Conservation (phyloP, 2,329 filamentous ascomycete genomes). For the Exophiala mesophila region DNA sequence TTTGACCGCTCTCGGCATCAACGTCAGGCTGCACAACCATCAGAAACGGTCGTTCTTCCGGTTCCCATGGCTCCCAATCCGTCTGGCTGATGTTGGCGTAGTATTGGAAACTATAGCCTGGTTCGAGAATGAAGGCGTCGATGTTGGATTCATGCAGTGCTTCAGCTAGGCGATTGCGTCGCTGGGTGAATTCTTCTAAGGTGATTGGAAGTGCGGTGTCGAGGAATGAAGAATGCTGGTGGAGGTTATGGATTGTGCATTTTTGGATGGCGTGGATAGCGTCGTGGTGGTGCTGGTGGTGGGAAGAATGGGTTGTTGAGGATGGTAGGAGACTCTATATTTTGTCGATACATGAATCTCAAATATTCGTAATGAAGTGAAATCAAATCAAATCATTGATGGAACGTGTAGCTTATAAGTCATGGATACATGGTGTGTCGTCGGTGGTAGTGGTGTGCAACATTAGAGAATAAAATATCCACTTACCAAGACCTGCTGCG, state of each 20-base stretch:
- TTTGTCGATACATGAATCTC: no score
- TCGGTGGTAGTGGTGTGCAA: no score
- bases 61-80: conserved; percentile 61
- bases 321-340: no score
- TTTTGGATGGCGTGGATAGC: conserved; percentile 31
- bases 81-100: conserved; percentile 58
- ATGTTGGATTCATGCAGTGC: conserved; percentile 49
- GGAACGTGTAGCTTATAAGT: no score
- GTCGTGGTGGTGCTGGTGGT: background rate
- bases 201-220: conserved; percentile 45
- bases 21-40: conserved; percentile 53
- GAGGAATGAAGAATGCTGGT: conserved; percentile 49
- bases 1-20: conserved; percentile 33
- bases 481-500: no score
- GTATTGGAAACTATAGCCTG: conserved; percentile 61
- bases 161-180: conserved; percentile 53
- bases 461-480: no score
- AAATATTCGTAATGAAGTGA: no score
- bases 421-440: no score
- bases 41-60: conserved; percentile 59
- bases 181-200: conserved; percentile 49
- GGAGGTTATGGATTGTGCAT: conserved; percentile 53
- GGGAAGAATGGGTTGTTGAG: conserved; percentile 1
- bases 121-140: conserved; percentile 59
- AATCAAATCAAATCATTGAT: no score